Evolutionary conservation across 331 rosid genomes (phyloP), one percentile per base, ranked within the genome.

Genomic region (Arachis monticola): DNA sequence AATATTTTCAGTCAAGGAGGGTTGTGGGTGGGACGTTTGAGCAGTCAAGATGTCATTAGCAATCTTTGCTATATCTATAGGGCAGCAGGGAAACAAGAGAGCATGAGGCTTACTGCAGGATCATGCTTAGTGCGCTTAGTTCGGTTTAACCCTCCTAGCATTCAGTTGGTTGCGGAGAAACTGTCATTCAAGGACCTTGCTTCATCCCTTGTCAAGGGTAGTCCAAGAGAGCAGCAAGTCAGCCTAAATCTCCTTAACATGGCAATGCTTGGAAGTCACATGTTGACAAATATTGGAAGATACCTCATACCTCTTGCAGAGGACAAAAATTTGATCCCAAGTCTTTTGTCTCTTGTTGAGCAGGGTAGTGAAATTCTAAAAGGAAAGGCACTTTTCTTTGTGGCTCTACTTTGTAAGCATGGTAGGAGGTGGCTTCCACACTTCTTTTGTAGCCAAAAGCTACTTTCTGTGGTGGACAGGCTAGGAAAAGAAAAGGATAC

Each of bases 1-100:
- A 95, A 95, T 80, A 84, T 95, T 70, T 88, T 91, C 80, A 90
- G 99, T 76, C 97, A 92, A 84, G 99, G 93, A 81, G 99, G 89
- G 69, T 72, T 77, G 9, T 95, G 99, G 99, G 92, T 81, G 60
- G 86, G 93, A 58, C 97, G 97, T 69, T 92, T 92, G 66, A 80
- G 86, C 62, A 83, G 93, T 87, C 97, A 88, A 78, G 97, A 92
- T 85, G 83, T 92, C 65, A 88, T 95, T 70, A 83, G 73, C 60
- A 95, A 95, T 79, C 87, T 95, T 64, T 90, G 92, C 76, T 92
- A 95, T 74, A 87, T 95, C 69, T 92, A 92, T 71, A 86, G 89
- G 80, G 99, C 99, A 14, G 75, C 90, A 53, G 97, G 97, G 81
- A 95, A 95, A 83, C 96, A 84, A 80, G 99, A 92, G 87, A 95